These are phyloP conservation scores for Fonsecaea erecta DNA, from an alignment of 2,329 filamentous ascomycete species.

Conservation along the genomic window DNA sequence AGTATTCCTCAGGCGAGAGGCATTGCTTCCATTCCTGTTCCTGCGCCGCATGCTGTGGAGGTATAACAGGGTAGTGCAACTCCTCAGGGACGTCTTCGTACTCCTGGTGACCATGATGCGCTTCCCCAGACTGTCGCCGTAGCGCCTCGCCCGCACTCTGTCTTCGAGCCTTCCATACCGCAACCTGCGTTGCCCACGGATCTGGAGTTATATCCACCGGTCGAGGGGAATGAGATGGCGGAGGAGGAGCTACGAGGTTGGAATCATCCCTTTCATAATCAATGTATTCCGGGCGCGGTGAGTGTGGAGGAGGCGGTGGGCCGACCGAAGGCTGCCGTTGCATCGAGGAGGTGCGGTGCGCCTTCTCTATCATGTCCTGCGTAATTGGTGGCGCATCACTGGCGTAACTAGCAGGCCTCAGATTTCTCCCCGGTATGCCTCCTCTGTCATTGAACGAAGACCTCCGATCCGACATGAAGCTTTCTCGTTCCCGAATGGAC, in stretches of 20 bases:
- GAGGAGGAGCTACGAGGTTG: conserved; percentile 30
- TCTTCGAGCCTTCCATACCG: conserved; percentile 30
- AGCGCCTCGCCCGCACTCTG: conserved; percentile 23
- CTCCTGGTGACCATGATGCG: conserved; percentile 6
- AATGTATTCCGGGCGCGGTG: conserved; percentile 31
- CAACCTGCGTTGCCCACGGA: conserved; percentile 33
- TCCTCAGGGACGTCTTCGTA: conserved; percentile 21
- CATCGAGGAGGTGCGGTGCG: conserved; percentile 28
- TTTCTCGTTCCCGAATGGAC: conserved; percentile 26
- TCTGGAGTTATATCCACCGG: conserved; percentile 33
- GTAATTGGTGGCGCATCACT: conserved; percentile 35
- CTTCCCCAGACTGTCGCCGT: conserved; percentile 16
- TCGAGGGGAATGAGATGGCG: conserved; percentile 36
- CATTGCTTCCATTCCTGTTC: conserved; percentile 2
- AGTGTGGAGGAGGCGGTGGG: conserved; percentile 36
- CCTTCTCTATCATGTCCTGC: conserved; percentile 31
- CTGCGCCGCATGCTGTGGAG: conserved; percentile 17
- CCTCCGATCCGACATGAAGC: conserved; percentile 11
- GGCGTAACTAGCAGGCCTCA: conserved; percentile 29
- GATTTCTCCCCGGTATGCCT: conserved; percentile 34
- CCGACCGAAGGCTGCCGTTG: conserved; percentile 22
- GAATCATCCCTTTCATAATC: conserved; percentile 24
- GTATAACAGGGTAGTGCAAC: conserved; percentile 28
- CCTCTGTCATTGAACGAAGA: conserved; percentile 36
- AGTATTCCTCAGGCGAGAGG: conserved; percentile 6